Evolutionary conservation across 306 rosid genomes (phyloP), one percentile per base, ranked within the genome.

Genomic region (Phaseolus lunatus): DNA sequence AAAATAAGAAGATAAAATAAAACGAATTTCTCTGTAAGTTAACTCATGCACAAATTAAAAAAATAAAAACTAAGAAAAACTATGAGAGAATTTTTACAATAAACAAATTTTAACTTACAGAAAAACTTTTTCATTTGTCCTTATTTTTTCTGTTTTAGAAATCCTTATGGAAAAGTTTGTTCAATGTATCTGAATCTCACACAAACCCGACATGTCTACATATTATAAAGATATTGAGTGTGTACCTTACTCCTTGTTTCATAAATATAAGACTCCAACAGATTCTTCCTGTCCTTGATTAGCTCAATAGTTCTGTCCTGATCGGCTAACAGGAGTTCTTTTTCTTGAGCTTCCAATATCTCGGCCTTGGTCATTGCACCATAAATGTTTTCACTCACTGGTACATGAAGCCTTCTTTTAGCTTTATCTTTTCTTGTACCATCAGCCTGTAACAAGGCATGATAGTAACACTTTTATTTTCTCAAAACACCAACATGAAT

Each of bases 231-330:
- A 75, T 45, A 75, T 49, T 68, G 78, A 33, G 80, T 10, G 67
- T 52, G 47, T 88, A 93, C 98, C 96, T 93, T 93, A 86, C 87
- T 89, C 76, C 96, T 89, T 88, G 81, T 91, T 18, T 91, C 97
- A 81, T 93, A 93, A 59, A 93, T 88, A 26, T 87, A 91, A 19
- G 98, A 89, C 77, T 91, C 98, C 78, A 93, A 75, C n/a, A 88
- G 87, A 54, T 93, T 93, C 89, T 80, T 91, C 88, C 56, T 89
- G 78, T 88, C 84, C 83, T 91, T 93, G 19, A 96, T 89, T 82
- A 81, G 90, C 86, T 93, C 98, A 89, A 89, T 87, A 5, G 80
- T 70, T 78, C 66, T 85, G 79, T 91, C 97, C 82, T 89, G 97
- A 59, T 80, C 74, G 26, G 84, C 79, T 83, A 93, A 82, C 86